Percentiles rank a stretch among this genome's conserved stretches.
phyloP scores from a whole-genome alignment of 1,139 yeast species.

The Zygotorulaspora mrakii region DNA sequence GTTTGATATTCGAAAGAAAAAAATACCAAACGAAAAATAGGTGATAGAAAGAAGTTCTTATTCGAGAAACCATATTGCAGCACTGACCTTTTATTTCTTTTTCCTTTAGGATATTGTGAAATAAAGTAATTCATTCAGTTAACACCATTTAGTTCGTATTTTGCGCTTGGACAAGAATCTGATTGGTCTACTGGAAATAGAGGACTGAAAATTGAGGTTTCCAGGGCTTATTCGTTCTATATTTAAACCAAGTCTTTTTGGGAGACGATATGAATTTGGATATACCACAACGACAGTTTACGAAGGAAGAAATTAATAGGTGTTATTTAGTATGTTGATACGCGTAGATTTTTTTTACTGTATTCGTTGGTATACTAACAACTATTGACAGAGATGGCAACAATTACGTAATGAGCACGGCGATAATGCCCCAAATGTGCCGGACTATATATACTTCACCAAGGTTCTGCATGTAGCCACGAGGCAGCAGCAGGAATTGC shows the following conservation, averaged over 20 bases:
- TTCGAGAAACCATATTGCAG: slow-evolving; percentile 1
- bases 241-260: slow-evolving; percentile 1
- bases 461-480: slow-evolving; percentile 54
- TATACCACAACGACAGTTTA: slow-evolving; percentile 34
- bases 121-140: not conserved
- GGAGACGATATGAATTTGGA: slow-evolving; percentile 25
- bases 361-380: slow-evolving; percentile 9
- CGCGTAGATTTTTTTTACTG: not conserved
- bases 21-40: slow-evolving; percentile 4
- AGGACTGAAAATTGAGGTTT: not conserved
- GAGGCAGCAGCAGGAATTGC: slow-evolving; percentile 42
- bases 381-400: slow-evolving; percentile 49
- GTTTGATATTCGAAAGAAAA: not conserved
- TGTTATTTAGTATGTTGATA: slow-evolving; percentile 30
- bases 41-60: slow-evolving; percentile 3
- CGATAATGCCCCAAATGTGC: slow-evolving; percentile 58
- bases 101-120: not conserved
- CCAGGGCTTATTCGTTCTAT: not conserved
- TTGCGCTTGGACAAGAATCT: slow-evolving; percentile 2
- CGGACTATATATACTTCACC: slow-evolving; percentile 58
- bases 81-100: slow-evolving; percentile 3
- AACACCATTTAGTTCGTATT: not conserved
- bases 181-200: not conserved
- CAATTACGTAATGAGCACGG: slow-evolving; percentile 59
- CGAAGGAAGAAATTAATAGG: slow-evolving; percentile 37